These are phyloP conservation scores for Pseudognaphalium luteoalbum DNA, from an alignment of 129 eudicot species.

Conservation along the genomic window DNA sequence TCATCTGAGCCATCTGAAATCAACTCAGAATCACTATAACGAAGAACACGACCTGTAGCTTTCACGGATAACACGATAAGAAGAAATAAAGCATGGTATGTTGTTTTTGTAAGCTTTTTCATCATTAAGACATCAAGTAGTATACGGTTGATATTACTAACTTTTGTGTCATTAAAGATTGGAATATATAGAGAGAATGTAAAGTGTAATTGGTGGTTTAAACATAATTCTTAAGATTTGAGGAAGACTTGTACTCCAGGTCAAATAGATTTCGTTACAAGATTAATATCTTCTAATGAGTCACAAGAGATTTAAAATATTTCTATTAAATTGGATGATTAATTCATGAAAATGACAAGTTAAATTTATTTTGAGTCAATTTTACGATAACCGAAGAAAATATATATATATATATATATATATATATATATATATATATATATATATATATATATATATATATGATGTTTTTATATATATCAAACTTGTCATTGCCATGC, in stretches of 20 bases:
- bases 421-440: no score
- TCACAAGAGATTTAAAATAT: not conserved
- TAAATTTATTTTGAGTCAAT: not conserved
- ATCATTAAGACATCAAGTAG: conserved; percentile 10
- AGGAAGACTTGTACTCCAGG: conserved; percentile 33
- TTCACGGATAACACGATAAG: conserved; percentile 21
- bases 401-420: no score
- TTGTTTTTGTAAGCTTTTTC: conserved; percentile 15
- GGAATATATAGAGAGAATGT: conserved; percentile 24
- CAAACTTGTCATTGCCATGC: conserved; percentile 1
- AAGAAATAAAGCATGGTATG: conserved; percentile 16
- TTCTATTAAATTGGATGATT: not conserved
- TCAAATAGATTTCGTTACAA: conserved; percentile 6
- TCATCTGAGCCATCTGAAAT: conserved; percentile 42
- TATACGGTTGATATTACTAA: conserved; percentile 3
- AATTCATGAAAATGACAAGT: conserved; percentile 9
- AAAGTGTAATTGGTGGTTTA: conserved; percentile 14
- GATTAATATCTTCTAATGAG: conserved; percentile 9
- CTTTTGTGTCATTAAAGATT: conserved; percentile 16
- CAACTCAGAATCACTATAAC: conserved; percentile 9
- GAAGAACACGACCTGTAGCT: conserved; percentile 34
- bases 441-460: no score
- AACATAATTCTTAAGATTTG: conserved; percentile 15
- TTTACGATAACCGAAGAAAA: not conserved
- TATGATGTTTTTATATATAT: not conserved